Conservation (phyloP, 1,139 yeast genomes). For the Zhuliangozyma parablackwelliae region DNA sequence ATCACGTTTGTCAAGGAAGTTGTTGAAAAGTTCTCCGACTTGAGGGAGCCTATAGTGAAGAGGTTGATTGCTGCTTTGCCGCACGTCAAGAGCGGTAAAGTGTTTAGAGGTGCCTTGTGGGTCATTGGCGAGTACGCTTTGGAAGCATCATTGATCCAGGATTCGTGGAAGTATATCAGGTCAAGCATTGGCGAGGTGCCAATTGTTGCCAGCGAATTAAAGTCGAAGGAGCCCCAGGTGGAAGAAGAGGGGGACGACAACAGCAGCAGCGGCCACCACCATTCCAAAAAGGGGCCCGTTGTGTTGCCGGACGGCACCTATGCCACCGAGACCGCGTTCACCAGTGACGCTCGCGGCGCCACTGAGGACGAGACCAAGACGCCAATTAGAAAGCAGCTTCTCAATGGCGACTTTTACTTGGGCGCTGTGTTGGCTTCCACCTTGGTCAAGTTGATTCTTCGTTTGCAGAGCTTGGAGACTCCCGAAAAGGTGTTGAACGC, state of each 20-base stretch:
- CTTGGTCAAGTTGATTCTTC: constrained; percentile 79
- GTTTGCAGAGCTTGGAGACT: constrained; percentile 55
- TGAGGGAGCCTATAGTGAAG: constrained; percentile 62
- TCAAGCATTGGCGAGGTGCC: constrained; percentile 88
- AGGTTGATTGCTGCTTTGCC: constrained; percentile 64
- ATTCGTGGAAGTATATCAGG: constrained; percentile 85
- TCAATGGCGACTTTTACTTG: constrained; percentile 87
- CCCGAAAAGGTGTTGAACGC: constrained; percentile 66
- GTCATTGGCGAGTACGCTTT: constrained; percentile 86
- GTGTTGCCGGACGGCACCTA: constrained; percentile 97
- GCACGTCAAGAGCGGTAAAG: constrained; percentile 78
- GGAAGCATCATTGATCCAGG: constrained; percentile 70
- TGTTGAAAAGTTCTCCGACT: constrained; percentile 83
- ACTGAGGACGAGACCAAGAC: constrained; percentile 45
- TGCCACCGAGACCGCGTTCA: constrained; percentile 90
- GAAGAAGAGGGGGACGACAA: constrained; percentile 23
- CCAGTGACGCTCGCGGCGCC: constrained; percentile 37
- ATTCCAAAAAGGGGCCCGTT: constrained; percentile 59
- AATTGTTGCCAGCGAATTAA: constrained; percentile 70
- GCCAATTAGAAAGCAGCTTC: constrained; percentile 75
- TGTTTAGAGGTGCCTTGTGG: constrained; percentile 93
- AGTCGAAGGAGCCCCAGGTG: constrained; percentile 42
- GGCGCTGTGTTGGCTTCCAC: constrained; percentile 88
- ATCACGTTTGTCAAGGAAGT: constrained; percentile 88
- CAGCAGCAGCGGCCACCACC: constrained; percentile 15